Base-by-base conservation (phyloP, 768 basidiomycete genomes). In the Auriscalpium microsporum region DNA sequence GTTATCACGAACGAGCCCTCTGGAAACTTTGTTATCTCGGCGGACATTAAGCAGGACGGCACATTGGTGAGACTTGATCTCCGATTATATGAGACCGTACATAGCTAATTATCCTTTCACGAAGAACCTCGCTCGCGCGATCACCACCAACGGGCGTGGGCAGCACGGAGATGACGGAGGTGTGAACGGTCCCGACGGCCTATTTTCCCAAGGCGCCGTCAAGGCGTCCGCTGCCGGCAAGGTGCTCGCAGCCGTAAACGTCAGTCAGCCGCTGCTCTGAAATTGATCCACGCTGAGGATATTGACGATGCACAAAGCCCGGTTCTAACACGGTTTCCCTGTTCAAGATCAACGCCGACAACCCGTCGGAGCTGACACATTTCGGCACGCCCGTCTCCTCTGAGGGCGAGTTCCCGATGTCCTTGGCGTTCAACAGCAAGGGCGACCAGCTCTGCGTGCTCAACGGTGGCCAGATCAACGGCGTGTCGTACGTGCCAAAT, bases 1-100 rank as follows among this genome's bases (percentile, higher is more conserved):
- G 78, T 79, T 63, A 74, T 79, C 35, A 77, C 77, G 38, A 80
- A 80, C 59, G 75, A 78, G 49, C 72, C 74, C 4, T 58, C 60
- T 36, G 75, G 73, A 17, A 79, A 79, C 64, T 71, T 69, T 54
- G 61, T 79, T 40, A 66, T 79, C 34, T 68, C 76, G 2, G 70
- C 73, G 14, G 67, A 70, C 40, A 73, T 80, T 49, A 71, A 67
- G n/a, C 45, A 63, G 14, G 70, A 77, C 57, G 78, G 78, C 10
- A 72, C 66, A 54, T 55, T 76, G 63, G 76, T 77, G 45, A 38
- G 70, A 37, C 9, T 7, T 10, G 5, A 10, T 17, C 11, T 5
- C 28, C 28, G 28, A 28, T 28, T 28, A 28, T 28, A 28, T 28
- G 7, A 28, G 28, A 4, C 7, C 4, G 28, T 28, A 4, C 28